These are phyloP conservation scores for Exophiala viscosa DNA, from an alignment of 2,329 filamentous ascomycete genomes.

Conservation along the genomic window DNA sequence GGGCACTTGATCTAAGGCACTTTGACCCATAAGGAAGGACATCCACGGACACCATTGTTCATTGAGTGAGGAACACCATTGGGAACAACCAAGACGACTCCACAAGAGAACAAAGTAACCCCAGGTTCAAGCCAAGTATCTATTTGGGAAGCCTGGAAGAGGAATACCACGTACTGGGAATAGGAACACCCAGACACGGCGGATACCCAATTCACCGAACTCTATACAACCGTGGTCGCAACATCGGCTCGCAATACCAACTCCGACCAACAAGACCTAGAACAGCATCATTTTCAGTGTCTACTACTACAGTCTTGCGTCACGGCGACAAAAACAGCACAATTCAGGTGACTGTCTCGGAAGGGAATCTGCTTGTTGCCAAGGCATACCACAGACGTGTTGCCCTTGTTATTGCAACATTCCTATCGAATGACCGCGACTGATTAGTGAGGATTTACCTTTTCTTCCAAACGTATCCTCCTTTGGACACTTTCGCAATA, in stretches of 20 bases:
- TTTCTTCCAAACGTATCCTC: slow-evolving; percentile 2
- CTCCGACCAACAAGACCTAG: slow-evolving; percentile 8
- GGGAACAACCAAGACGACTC: not conserved
- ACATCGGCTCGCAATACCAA: not conserved
- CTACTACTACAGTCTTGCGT: slow-evolving; percentile 6
- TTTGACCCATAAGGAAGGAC: slow-evolving; percentile 1
- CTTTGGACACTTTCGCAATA: slow-evolving; percentile 7
- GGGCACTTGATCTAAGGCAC: not conserved
- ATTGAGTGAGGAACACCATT: too few relatives aligned
- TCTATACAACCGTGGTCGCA: not conserved
- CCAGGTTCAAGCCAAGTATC: not conserved
- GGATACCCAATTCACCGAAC: not conserved
- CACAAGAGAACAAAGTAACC: not conserved
- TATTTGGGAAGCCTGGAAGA: not conserved
- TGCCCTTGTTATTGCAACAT: slow-evolving; percentile 23
- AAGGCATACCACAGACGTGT: slow-evolving; percentile 20
- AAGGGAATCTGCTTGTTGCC: slow-evolving; percentile 17
- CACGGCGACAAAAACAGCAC: slow-evolving; percentile 4
- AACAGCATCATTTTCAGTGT: slow-evolving; percentile 1
- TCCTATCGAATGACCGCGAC: slow-evolving; percentile 9
- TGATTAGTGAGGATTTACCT: slow-evolving; percentile 11
- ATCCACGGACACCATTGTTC: not conserved
- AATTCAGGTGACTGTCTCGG: slow-evolving; percentile 7
- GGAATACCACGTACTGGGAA: not conserved
- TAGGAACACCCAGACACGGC: not conserved